Base-by-base conservation (phyloP, 805 yeast genomes). In the Candida ipomoeae region DNA sequence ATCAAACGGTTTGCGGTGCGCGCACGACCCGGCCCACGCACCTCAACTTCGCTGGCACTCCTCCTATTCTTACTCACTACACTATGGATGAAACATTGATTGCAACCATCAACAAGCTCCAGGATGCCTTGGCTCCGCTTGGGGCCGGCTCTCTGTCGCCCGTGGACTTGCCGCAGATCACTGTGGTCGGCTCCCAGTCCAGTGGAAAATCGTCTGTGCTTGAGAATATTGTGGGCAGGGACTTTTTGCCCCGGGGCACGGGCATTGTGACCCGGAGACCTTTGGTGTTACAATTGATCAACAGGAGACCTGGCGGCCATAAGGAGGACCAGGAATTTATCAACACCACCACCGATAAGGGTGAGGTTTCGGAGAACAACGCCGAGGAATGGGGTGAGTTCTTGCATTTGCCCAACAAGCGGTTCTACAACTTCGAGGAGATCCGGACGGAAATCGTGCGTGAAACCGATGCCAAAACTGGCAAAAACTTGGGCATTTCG, bases 381-480 rank as follows among this genome's bases (percentile, higher is more conserved):
- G 77, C 75, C 38, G 85, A 80, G 55, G 99, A 92, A 73, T 94
- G 98, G 97, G 99, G 99, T 55, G 99, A 94, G 69, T 94, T 94
- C 68, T 78, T 92, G 58, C 98, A 94, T 67, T 72, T 87, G 47
- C 98, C 97, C 37, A 89, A 88, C 51, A 84, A 89, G 73, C 84
- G 87, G 67, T 87, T 88, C 72, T 87, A 78, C 74, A 87, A 89
- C 65, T 94, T 94, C 67, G 85, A 84, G 64, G 92, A 89, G 56
- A 92, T 94, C 59, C 82, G 97, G 64, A 75, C 79, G 54, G 99
- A 94, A 68, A 94, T 94, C 56, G 94, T 89, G 52, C 78, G 87
- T 52, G 99, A 92, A 68, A 94, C 96, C 7, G 96, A 88, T 57
- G 83, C 87, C 46, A 85, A 84, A 62, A 82, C 92, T 4, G 90